Base-by-base conservation (phyloP, 345 rosid species). In the Gossypium anomalum region DNA sequence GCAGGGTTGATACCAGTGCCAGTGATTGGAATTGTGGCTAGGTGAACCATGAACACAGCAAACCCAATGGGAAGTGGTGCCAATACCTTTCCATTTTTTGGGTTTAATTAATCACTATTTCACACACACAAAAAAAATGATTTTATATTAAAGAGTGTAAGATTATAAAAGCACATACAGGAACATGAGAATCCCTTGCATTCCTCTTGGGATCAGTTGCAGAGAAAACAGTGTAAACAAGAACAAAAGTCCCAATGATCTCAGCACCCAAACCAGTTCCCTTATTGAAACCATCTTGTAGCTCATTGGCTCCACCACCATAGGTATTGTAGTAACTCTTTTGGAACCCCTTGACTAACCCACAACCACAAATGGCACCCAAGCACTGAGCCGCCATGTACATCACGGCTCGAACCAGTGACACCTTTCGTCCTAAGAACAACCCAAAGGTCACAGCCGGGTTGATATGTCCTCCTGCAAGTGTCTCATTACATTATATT, bases 1-100 rank as follows among this genome's bases (percentile, higher is more conserved):
- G 98, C 98, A 27, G 98, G 98, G 86, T 93, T 93, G 79, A 93
- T 93, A 48, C 98, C 97, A 20, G 98, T 93, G 34, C 98, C 95
- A 29, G 97, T 91, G 73, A 93, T 80, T 13, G 98, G 98, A 68
- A 93, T 93, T 2, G 98, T 93, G 34, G 97, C 97, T 62, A 93
- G 79, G 60, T 93, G 98, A 76, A 93, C 98, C 97, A 91, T 91
- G 82, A 93, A 93, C 80, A 93, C 98, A 22, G 98, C 97, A 73
- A 93, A 93, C 79, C 98, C 98, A 51, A 93, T 93, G 0, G 98
- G 97, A 9, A 91, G 98, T 49, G 98, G 98, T 15, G 98, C 98
- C 90, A 93, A 88, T 0, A 93, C 97, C 98, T 89, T 84, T 6
- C 75, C 4, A 73, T n/a, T 60, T 43, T 58, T 43, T 44, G 14